A percentile compares a stretch with the other conserved stretches of the same genome.
phyloP scores from a whole-genome alignment of 371 early-diverging fungal species.

The Actinomortierella ambigua region DNA sequence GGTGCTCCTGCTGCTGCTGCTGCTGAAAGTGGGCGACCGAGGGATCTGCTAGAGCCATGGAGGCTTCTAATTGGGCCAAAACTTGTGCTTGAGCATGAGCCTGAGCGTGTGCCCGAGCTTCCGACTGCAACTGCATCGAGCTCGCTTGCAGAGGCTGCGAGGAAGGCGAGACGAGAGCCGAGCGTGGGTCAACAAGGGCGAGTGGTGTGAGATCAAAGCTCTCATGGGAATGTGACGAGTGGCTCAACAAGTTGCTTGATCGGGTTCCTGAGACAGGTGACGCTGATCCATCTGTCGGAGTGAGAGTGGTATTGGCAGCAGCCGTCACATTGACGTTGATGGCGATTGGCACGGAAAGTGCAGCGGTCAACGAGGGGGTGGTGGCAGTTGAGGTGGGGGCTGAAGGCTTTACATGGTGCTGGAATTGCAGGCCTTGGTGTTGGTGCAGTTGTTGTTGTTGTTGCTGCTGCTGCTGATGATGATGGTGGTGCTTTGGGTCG shows the following conservation, averaged over 20 bases:
- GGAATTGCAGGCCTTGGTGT: too few species aligned
- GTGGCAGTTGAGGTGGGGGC: conserved; percentile 2
- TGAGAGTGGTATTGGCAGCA: conserved; percentile 6
- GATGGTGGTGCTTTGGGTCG: conserved; percentile 34
- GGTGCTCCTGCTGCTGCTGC: conserved; percentile 1
- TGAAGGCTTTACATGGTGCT: too few species aligned
- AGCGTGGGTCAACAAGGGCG: too few species aligned
- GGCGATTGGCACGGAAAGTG: conserved; percentile 1
- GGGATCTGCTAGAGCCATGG: too few species aligned
- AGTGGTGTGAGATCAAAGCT: too few species aligned
- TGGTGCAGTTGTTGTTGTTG: conserved; percentile 10
- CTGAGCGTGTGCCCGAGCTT: too few species aligned
- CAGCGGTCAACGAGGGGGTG: conserved; percentile 12
- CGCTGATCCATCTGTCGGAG: conserved; percentile 6
- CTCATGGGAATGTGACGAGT: conserved; percentile 1
- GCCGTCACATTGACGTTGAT: conserved; percentile 1
- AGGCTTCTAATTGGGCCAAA: too few species aligned
- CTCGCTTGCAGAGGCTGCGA: too few species aligned
- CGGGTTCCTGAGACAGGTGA: conserved; percentile 1
- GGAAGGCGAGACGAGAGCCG: too few species aligned
- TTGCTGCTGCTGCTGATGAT: conserved; percentile 6
- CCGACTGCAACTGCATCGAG: too few species aligned
- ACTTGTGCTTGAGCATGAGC: too few species aligned
- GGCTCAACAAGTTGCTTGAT: background rate
- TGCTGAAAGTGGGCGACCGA: background rate